phyloP scores from a whole-genome alignment of 768 basidiomycete species.

The Brasilioporus rufonigricans region DNA sequence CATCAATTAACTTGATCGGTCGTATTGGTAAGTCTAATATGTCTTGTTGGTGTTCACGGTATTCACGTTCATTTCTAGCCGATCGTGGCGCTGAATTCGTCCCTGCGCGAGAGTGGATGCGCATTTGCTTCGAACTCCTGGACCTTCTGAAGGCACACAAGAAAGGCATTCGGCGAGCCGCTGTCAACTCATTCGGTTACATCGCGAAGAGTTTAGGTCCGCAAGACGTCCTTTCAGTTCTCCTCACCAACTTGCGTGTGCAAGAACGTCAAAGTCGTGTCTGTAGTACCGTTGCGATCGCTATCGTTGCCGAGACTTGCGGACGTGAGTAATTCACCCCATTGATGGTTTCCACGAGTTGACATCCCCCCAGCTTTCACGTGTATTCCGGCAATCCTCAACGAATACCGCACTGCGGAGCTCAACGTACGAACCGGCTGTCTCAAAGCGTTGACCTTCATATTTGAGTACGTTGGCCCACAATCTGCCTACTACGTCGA shows the following conservation, averaged over 20 bases:
- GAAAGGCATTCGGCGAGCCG: constrained; percentile 97
- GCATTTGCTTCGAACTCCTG: constrained; percentile 97
- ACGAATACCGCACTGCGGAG: constrained; percentile 98
- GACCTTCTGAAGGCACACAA: constrained; percentile 99
- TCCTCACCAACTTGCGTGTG: constrained; percentile 94
- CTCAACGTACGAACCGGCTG: constrained; percentile 98
- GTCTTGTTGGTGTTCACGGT: background rate
- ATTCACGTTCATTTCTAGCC: constrained; percentile 41
- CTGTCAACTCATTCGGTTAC: constrained; percentile 99
- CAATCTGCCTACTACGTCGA: constrained; percentile 97
- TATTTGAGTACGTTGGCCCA: constrained; percentile 98
- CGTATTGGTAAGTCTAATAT: constrained; percentile 62
- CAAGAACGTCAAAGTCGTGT: constrained; percentile 99
- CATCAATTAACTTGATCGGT: constrained; percentile 98
- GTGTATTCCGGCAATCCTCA: constrained; percentile 97
- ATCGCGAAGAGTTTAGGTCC: constrained; percentile 99
- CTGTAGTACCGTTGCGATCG: constrained; percentile 97
- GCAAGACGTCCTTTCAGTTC: constrained; percentile 93
- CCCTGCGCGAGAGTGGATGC: constrained; percentile 99
- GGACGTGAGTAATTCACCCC: constrained; percentile 46
- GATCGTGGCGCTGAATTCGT: constrained; percentile 99
- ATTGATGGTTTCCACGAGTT: background rate
- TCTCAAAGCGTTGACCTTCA: constrained; percentile 96
- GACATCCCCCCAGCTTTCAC: constrained; percentile 69
- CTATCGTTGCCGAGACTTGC: constrained; percentile 92